A percentile compares a stretch with the other conserved stretches of the same genome.
Conservation (phyloP, 2,329 filamentous ascomycete species). For the Scortechinia acanthostroma region DNA sequence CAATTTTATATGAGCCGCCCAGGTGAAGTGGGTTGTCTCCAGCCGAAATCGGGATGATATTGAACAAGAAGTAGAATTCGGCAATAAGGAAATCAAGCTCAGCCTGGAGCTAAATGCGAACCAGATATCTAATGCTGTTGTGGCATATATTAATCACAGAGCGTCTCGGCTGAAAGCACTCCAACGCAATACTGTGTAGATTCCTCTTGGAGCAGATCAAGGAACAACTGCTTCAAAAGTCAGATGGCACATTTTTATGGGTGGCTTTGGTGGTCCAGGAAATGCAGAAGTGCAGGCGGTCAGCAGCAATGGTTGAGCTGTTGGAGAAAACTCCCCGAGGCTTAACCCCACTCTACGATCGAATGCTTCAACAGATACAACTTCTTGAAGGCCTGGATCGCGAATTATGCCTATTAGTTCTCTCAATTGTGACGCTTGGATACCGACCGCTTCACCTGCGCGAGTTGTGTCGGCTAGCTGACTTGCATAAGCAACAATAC, state of each 20-base stretch:
- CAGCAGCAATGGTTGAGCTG: conserved; percentile 6
- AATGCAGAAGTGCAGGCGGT: conserved; percentile 11
- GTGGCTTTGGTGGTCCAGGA: conserved; percentile 27
- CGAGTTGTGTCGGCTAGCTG: too few relatives aligned
- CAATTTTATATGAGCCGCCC: too few relatives aligned
- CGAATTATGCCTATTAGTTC: too few relatives aligned
- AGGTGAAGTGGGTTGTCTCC: conserved; percentile 29
- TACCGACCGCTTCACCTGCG: too few relatives aligned
- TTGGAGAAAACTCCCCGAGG: not conserved
- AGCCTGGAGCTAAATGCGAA: conserved; percentile 26
- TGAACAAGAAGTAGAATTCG: conserved; percentile 15
- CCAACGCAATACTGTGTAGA: too few relatives aligned
- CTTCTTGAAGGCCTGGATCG: conserved; percentile 11
- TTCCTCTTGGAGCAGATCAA: too few relatives aligned
- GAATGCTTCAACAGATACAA: conserved; percentile 14
- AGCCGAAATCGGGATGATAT: conserved; percentile 30
- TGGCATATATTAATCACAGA: too few relatives aligned
- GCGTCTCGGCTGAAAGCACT: too few relatives aligned
- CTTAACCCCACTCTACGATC: conserved; percentile 8
- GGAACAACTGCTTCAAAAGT: too few relatives aligned
- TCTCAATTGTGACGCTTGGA: too few relatives aligned
- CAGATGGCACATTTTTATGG: conserved; percentile 33
- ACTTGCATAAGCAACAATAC: too few relatives aligned
- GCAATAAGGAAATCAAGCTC: too few relatives aligned
- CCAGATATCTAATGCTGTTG: conserved; percentile 24